These are phyloP conservation scores for Trichosporon inkin DNA, from an alignment of 1,284 basidiomycete species.

Conservation along the genomic window DNA sequence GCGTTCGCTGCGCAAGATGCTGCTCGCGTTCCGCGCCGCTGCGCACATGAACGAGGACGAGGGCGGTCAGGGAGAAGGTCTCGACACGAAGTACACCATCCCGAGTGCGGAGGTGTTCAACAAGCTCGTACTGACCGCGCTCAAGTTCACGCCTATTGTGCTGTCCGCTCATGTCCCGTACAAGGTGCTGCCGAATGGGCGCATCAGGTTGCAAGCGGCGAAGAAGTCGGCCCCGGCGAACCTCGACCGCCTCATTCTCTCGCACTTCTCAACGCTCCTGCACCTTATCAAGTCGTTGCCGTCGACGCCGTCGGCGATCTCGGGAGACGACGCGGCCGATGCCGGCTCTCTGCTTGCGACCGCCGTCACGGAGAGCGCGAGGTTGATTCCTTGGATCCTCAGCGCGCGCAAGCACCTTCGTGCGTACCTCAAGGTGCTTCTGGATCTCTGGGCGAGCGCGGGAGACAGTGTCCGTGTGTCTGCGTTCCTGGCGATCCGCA, in stretches of 20 bases:
- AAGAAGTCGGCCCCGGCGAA: constrained; percentile 60
- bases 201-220: constrained; percentile 56
- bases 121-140: constrained; percentile 80
- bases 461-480: constrained; percentile 80
- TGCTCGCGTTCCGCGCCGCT: constrained; percentile 84
- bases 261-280: constrained; percentile 80
- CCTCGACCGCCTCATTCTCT: constrained; percentile 83
- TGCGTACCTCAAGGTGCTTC: constrained; percentile 76
- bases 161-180: constrained; percentile 82
- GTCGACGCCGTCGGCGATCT: constrained; percentile 50
- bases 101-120: constrained; percentile 87
- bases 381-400: constrained; percentile 79
- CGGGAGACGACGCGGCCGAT: constrained; percentile 37
- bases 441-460: constrained; percentile 76
- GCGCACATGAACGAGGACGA: constrained; percentile 84
- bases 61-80: constrained; percentile 52
- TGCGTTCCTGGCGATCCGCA: constrained; percentile 80
- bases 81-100: constrained; percentile 68
- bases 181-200: constrained; percentile 74
- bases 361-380: constrained; percentile 74
- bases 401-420: constrained; percentile 78
- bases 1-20: constrained; percentile 74
- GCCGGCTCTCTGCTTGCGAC: constrained; percentile 58
- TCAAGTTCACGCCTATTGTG: constrained; percentile 87
- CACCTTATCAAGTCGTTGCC: constrained; percentile 74